Conservation (phyloP, 192 early-diverging fungal species). For the Mortierella antarctica region DNA sequence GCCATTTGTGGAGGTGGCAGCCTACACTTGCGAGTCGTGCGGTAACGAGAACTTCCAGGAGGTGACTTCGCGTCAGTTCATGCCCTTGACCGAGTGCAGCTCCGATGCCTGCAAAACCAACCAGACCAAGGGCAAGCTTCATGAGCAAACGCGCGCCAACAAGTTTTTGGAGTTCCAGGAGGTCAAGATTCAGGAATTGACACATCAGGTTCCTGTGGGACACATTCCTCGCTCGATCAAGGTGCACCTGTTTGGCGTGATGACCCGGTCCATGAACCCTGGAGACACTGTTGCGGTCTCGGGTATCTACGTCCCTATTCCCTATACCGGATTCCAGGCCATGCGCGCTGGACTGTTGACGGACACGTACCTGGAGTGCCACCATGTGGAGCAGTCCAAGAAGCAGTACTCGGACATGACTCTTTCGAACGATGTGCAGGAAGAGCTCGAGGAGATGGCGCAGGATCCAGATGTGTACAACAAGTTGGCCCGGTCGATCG, state of each 20-base stretch:
- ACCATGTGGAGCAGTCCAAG: slow-evolving; percentile 88
- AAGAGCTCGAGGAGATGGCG: slow-evolving; percentile 66
- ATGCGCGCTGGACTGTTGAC: slow-evolving; percentile 91
- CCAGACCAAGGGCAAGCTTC: slow-evolving; percentile 82
- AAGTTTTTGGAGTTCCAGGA: slow-evolving; percentile 97
- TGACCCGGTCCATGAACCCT: slow-evolving; percentile 84
- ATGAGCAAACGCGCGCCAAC: slow-evolving; percentile 91
- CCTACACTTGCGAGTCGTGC: slow-evolving; percentile 93
- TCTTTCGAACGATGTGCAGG: slow-evolving; percentile 62
- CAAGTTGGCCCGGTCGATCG: slow-evolving; percentile 79
- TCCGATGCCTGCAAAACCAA: slow-evolving; percentile 85
- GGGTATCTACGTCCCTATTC: slow-evolving; percentile 92
- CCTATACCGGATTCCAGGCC: slow-evolving; percentile 93
- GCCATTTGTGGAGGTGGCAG: slow-evolving; percentile 88
- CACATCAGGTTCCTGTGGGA: slow-evolving; percentile 98
- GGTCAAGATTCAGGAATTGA: slow-evolving; percentile 95
- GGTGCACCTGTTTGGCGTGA: slow-evolving; percentile 85
- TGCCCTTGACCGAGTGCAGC: slow-evolving; percentile 84
- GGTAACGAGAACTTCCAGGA: slow-evolving; percentile 97
- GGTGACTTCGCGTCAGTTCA: slow-evolving; percentile 78
- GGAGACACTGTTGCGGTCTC: slow-evolving; percentile 88
- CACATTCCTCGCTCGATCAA: slow-evolving; percentile 97
- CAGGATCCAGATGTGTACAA: slow-evolving; percentile 81
- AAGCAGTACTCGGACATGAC: slow-evolving; percentile 91
- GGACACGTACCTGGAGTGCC: slow-evolving; percentile 94